Evolutionary conservation across 2,329 filamentous ascomycete genomes (phyloP), one percentile per base, ranked within the genome.

Genomic region (Penicillium sp.): DNA sequence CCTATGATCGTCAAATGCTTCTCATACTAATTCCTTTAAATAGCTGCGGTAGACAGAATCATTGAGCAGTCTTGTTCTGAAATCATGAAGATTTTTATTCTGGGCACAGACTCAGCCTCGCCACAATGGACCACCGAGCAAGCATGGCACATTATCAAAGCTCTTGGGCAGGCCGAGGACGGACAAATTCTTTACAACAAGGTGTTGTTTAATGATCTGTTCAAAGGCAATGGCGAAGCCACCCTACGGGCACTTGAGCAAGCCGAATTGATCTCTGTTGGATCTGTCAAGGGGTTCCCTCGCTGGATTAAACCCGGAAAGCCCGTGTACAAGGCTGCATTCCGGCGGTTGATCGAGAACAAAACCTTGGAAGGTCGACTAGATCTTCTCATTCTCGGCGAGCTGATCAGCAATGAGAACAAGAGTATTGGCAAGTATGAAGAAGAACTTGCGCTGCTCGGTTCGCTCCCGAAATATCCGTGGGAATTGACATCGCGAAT

Each of bases 1-100:
- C 7, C 26, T 26, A 2, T 26, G 8, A 6, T 26, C 8, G 26
- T 8, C 7, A 26, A 8, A 8, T 8, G 26, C 26, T 26, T 26
- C 26, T 5, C 26, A 26, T 26, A 8, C 26, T 26, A 26, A 26
- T 26, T 2, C 2, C 26, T 26, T 26, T 2, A 26, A 26, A 26
- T 8, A 26, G 83, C 89, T 64, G 95, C 95, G 3, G 88, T 97
- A 2, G 81, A 86, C 22, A 92, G 96, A 62, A 98, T 99, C 60
- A 89, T 96, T 53, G 87, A 91, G 53, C 91, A 96, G 70, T 90
- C 89, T 19, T 90, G 92, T 0, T 90, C 90, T 0, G 95, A 98
- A 70, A 93, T 98, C 48, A 79, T 96, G 59, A 96, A 96, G 70
- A 92, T 97, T 82, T 98, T 93, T 77, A 84, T 99, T 29, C 80